These are phyloP conservation scores for Wickerhamiella kurtzmanii DNA, from an alignment of 805 yeast species.

Conservation along the genomic window DNA sequence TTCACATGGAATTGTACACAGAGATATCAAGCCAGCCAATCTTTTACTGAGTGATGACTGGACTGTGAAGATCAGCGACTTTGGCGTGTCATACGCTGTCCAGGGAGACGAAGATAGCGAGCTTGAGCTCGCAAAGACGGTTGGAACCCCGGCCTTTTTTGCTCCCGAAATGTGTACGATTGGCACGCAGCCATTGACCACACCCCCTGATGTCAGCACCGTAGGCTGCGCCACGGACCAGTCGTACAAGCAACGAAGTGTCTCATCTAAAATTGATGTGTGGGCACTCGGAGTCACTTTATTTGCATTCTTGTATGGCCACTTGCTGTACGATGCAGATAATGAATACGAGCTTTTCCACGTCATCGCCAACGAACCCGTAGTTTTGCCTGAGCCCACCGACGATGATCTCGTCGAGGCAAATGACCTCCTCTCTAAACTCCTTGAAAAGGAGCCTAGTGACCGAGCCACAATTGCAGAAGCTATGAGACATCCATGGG, in stretches of 20 bases:
- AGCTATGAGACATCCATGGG: conserved; percentile 67
- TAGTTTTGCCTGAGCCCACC: conserved; percentile 40
- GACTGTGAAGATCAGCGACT: conserved; percentile 84
- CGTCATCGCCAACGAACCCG: conserved; percentile 51
- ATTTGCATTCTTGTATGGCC: conserved; percentile 76
- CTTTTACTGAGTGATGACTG: conserved; percentile 56
- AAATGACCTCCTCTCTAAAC: conserved; percentile 33
- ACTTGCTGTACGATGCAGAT: conserved; percentile 77
- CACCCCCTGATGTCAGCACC: conserved; percentile 14
- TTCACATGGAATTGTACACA: conserved; percentile 61
- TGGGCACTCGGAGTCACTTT: conserved; percentile 95
- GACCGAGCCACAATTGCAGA: conserved; percentile 56
- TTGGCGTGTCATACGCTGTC: conserved; percentile 79
- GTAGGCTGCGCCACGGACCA: conserved; percentile 5
- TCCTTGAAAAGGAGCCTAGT: conserved; percentile 59
- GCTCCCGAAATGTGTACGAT: conserved; percentile 75
- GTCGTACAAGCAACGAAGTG: conserved; percentile 30
- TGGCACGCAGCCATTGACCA: conserved; percentile 2
- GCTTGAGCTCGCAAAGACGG: conserved; percentile 82
- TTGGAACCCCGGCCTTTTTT: conserved; percentile 94
- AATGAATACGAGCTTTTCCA: conserved; percentile 77
- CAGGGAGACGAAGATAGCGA: conserved; percentile 42
- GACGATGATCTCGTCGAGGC: conserved; percentile 2
- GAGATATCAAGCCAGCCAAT: conserved; percentile 95
- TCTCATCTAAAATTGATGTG: conserved; percentile 79